Base-by-base conservation (phyloP, 2,329 filamentous ascomycete species). In the Arthrobotrys megalospora region DNA sequence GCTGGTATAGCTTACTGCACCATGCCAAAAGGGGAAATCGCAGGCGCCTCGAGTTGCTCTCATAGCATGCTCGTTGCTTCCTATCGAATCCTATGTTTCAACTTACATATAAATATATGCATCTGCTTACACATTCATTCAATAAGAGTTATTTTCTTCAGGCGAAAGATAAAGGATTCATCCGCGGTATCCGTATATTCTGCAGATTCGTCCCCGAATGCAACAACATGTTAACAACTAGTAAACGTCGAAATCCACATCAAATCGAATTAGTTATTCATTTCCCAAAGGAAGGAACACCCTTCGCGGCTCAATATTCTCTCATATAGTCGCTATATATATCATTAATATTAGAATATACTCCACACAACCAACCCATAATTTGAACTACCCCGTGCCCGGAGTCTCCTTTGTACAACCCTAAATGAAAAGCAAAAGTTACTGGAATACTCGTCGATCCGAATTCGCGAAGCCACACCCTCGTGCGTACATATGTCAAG, bases 401-500 rank as follows among this genome's bases (percentile, higher is more conserved):
- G 19, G 12, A 11, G 43, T 45, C 43, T 16, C 43, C n/a, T 8
- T 45, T 21, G 7, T 32, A n/a, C 52, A 55, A 11, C 48, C 24
- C 50, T 16, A 32, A 10, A 8, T 34, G 5, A 58, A 58, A 21
- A 38, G 19, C 10, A 58, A 53, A 55, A 55, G 10, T 0, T 19
- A 38, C 28, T 19, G 32, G 53, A 43, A 60, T 60, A 60, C 34
- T 60, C 8, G 16, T 60, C 10, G 41, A 24, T 60, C 34, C 53
- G 34, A n/a, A n/a, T n/a, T n/a, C n/a, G n/a, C n/a, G n/a, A 60
- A 41, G 55, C 55, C 52, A 38, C 52, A 10, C n/a, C 52, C 34
- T 58, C 34, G n/a, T 38, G 34, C 16, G 11, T 58, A 21, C 34
- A 58, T 58, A 58, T 58, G 52, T 58, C 52, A 58, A 58, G 16